Base-by-base conservation (phyloP, 257 asterid species). In the Nyctanthes arbortristis region DNA sequence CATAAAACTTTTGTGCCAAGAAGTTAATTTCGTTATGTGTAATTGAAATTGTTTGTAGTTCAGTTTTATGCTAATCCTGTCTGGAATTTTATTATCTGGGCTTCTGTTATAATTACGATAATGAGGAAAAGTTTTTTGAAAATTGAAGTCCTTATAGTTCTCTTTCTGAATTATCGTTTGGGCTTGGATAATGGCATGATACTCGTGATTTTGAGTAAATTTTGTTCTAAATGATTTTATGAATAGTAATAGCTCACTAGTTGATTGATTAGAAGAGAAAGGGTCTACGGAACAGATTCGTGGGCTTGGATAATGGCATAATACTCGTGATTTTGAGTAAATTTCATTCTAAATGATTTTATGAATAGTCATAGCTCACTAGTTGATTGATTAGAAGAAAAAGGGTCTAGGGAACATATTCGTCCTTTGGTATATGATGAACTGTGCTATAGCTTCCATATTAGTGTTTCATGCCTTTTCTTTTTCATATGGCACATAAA, bases 191-290 rank as follows among this genome's bases (percentile, higher is more conserved):
- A 28, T 66, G 66, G 39, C n/a, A n/a, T 18, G 27, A 55, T 66
- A 4, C 24, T 20, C 25, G 16, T 40, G 52, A 52, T 67, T 12
- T 54, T 7, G 12, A 28, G 28, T 47, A 56, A 20, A 35, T 39
- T 4, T 30, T 52, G n/a, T n/a, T n/a, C n/a, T 29, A 27, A 1
- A 32, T 49, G 13, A n/a, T 49, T 52, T 34, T n/a, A n/a, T n/a
- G 5, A 63, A 29, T 34, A 33, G n/a, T 18, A 6, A 12, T 22
- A 14, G 10, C 36, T 43, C 11, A 57, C 20, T 5, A 6, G 10
- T 18, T 72, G 60, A 22, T 67, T 67, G 40, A 13, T 72, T 71
- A 65, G 54, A 25, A 24, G 61, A 66, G n/a, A 39, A 39, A 5
- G 35, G 68, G 37, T 65, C 57, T 45, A 1, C n/a, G n/a, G n/a